Base-by-base conservation (phyloP, 495 filamentous ascomycete species). In the Neurospora africana region DNA sequence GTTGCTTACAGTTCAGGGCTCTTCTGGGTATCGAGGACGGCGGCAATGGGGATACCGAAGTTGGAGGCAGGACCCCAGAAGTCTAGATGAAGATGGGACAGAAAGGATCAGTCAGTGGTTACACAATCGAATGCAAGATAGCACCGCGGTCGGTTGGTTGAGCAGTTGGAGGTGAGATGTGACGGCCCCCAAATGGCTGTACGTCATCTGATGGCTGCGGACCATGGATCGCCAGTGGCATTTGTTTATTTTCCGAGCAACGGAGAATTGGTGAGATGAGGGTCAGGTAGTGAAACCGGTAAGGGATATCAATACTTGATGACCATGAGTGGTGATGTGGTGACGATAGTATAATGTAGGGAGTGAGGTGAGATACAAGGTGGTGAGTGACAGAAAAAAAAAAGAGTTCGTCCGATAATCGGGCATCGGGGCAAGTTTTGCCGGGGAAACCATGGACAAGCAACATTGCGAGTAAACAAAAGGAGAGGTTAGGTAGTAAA, bases 1-100 rank as follows among this genome's bases (percentile, higher is more conserved):
- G 36, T 9, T 36, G 8, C 36, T 36, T 87, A 97, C 94, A 98
- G 89, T 74, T 97, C 94, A 75, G 94, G 92, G 77, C 93, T 92
- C 81, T 97, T 97, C 76, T 91, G 89, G 67, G 92, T 94, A 78
- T 98, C 94, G 84, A 95, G 87, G 69, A 97, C 89, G 37, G 94
- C 94, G 21, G 94, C 94, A 74, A 97, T 82, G 43, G 94, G 94
- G 81, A 98, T 98, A 83, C 92, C 94, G 81, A 96, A 98, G 85
- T 97, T 98, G 75, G 92, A 95, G 74, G 87, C 93, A 15, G 94
- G 94, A 70, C 94, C 94, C 94, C 94, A 98, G 87, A 98, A 98
- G 84, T 98, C 94, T 98, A 81, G 23, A 38, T 17, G 10, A 2
- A 58, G 38, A 5, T 47, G n/a, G 10, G 27, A 65, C n/a, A n/a